Percentiles rank a stretch among this genome's conserved stretches.
phyloP scores from a whole-genome alignment of 2,329 filamentous ascomycete genomes.

The Pyrenophora graminea region DNA sequence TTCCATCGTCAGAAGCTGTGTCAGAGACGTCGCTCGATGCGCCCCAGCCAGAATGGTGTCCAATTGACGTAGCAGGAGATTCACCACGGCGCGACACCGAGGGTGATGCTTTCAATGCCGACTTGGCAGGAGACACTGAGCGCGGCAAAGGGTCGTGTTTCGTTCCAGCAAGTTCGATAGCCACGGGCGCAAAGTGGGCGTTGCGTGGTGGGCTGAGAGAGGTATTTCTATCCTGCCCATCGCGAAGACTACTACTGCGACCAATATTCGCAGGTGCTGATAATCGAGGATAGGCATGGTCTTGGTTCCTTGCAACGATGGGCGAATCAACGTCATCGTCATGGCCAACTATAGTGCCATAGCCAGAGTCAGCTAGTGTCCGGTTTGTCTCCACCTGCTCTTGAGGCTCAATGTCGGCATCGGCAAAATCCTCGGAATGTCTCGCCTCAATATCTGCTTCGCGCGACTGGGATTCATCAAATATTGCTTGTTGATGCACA shows the following conservation, averaged over 20 bases:
- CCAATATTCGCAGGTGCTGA: conserved; percentile 11
- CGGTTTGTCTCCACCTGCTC: conserved; percentile 27
- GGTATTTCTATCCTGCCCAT: conserved; percentile 39
- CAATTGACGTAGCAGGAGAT: conserved; percentile 57
- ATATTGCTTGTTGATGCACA: conserved; percentile 1
- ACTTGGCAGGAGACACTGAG: conserved; percentile 76
- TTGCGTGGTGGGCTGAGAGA: conserved; percentile 67
- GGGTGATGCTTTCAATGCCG: conserved; percentile 70
- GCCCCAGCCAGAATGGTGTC: conserved; percentile 50
- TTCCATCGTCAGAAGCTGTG: conserved; percentile 53
- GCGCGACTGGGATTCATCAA: conserved; percentile 4
- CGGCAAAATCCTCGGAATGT: conserved; percentile 51
- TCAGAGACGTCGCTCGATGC: conserved; percentile 62
- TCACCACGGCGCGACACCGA: conserved; percentile 53
- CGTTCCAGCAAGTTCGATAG: conserved; percentile 57
- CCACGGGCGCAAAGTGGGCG: conserved; percentile 67
- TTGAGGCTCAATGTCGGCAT: conserved; percentile 42
- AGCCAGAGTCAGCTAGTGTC: conserved; percentile 19
- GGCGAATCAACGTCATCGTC: conserved; percentile 23
- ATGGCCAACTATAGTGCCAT: conserved; percentile 8
- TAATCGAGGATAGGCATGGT: conserved; percentile 33
- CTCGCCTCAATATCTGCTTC: conserved; percentile 15
- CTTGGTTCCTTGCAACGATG: conserved; percentile 29
- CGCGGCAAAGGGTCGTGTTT: conserved; percentile 71
- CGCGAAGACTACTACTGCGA: conserved; percentile 23